Evolutionary conservation across 129 eudicot species (phyloP).

Genomic region (Tagetes patula): DNA sequence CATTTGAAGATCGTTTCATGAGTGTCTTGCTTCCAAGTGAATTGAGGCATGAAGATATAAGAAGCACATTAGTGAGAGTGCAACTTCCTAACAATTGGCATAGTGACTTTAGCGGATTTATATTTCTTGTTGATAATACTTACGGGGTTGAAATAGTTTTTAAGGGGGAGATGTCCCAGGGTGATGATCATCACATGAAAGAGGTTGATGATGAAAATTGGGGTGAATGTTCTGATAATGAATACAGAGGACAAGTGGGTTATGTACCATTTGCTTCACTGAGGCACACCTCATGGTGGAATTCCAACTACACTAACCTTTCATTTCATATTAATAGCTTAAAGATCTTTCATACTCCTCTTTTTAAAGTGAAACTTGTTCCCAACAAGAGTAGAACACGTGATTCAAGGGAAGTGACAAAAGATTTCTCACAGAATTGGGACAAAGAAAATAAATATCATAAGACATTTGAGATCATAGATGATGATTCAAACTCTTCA

Average conservation of each 20-base stretch:
- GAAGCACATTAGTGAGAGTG: neutral
- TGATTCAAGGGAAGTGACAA: no score
- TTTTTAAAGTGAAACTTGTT: no score
- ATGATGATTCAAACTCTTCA: no score
- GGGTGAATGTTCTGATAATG: neutral
- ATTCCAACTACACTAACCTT: neutral
- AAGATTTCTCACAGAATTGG: no score
- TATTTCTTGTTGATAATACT: neutral
- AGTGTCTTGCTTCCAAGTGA: neutral
- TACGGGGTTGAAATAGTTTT: neutral
- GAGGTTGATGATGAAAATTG: neutral
- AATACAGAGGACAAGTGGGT: neutral
- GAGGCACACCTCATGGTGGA: conserved; percentile 9
- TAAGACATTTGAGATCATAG: no score
- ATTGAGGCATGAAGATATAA: neutral
- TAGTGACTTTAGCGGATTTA: neutral
- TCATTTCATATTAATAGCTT: neutral
- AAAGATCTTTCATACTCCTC: no score
- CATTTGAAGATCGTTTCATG: neutral
- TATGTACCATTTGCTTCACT: conserved; percentile 1
- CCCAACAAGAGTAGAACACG: no score
- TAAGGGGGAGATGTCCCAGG: neutral
- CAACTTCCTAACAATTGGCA: neutral
- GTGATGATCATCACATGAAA: neutral
- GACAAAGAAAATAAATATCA: no score